Evolutionary conservation across 2,329 filamentous ascomycete species (phyloP), one percentile per base, ranked within the genome.

Genomic region (Aureobasidium sp.): DNA sequence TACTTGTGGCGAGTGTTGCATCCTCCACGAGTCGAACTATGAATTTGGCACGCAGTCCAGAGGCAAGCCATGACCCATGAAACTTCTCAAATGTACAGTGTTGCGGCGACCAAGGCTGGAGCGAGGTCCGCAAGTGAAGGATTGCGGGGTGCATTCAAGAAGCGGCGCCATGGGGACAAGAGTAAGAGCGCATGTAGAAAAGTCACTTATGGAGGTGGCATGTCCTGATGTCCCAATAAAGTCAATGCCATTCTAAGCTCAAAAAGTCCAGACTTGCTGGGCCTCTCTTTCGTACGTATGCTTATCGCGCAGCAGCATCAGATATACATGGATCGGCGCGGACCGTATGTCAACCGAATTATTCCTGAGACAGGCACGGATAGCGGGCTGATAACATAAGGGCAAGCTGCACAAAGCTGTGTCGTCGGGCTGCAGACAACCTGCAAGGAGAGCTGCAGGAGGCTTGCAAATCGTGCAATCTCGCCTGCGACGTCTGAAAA

Each of bases 321-420:
- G 45, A 38, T 49, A 38, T 49, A 37, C 11, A 37, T 34, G 48
- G 48, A 51, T 51, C 48, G 48, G 48, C 48, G 48, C 48, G 48
- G 48, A 51, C 48, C 48, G 48, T 41, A 51, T 25, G 48, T 51
- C 48, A 51, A 41, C 48, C 48, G 38, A 27, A 34, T 34, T 34
- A 17, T 51, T 32, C 34, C 37, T 51, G 27, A 51, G 48, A 51
- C 37, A 50, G 38, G 38, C 16, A 38, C 35, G 16, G 35, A 10
- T 19, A 10, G 21, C 14, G 14, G 16, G 17, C 35, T 34, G n/a
- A 14, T 14, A 39, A 17, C n/a, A 17, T 12, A 39, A 39, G 35
- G n/a, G 7, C 19, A 39, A 22, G 35, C 35, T 35, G 32, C n/a
- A n/a, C n/a, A n/a, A 21, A 12, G 16, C 16, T 11, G n/a, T 25